phyloP scores from a whole-genome alignment of 768 basidiomycete species.

The Suillus bovinus region DNA sequence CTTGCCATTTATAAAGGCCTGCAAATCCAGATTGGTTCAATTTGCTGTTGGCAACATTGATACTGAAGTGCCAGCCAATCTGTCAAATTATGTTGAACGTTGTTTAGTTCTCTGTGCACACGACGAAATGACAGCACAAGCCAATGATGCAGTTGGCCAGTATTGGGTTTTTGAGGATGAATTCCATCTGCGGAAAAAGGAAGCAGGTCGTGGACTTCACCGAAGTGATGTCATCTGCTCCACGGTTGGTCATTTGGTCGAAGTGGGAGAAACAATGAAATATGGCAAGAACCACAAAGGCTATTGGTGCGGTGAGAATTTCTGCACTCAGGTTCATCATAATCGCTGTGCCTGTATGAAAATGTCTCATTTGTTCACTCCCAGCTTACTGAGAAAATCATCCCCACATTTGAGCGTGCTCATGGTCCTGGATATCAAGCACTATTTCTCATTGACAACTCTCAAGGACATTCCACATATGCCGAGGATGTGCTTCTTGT shows the following conservation, averaged over 20 bases:
- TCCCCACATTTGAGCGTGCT: too few species aligned
- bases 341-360: not conserved
- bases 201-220: slow-evolving; percentile 38
- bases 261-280: slow-evolving; percentile 35
- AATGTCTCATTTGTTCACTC: not conserved
- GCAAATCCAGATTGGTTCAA: slow-evolving; percentile 11
- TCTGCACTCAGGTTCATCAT: slow-evolving; percentile 36
- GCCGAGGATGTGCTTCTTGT: not conserved
- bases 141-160: slow-evolving; percentile 34
- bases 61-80: slow-evolving; percentile 1
- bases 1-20: slow-evolving; percentile 22
- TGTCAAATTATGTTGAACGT: slow-evolving; percentile 20
- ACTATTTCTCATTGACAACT: too few species aligned
- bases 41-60: slow-evolving; percentile 17
- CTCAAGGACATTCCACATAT: too few species aligned
- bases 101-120: slow-evolving; percentile 25
- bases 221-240: slow-evolving; percentile 38
- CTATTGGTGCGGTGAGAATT: slow-evolving; percentile 37
- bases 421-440: too few species aligned
- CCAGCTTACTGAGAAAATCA: too few species aligned
- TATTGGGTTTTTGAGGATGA: slow-evolving; percentile 39
- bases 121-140: slow-evolving; percentile 44
- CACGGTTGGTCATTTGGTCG: slow-evolving; percentile 31
- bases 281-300: slow-evolving; percentile 48
- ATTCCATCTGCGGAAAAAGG: slow-evolving; percentile 38